Evolutionary conservation across 106 monocot genomes (phyloP).

Genomic region (Acanthochlamys bracteata): DNA sequence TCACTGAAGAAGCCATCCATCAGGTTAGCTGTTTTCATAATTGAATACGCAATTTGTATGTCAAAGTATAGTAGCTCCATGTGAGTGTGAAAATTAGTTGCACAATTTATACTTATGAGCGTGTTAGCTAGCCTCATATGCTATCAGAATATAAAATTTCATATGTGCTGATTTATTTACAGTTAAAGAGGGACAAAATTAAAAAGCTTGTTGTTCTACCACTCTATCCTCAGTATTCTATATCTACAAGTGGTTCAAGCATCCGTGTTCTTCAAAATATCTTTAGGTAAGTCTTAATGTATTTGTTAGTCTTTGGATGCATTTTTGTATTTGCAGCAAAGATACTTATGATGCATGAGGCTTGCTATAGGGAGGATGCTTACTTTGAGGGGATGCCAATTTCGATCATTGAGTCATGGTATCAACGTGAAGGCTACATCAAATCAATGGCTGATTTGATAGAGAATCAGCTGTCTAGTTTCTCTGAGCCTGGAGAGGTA

Average conservation of each 20-base stretch:
- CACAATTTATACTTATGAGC: no score
- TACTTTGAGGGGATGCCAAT: constrained; percentile 55
- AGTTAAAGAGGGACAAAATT: constrained; percentile 75
- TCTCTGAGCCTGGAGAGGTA: constrained; percentile 66
- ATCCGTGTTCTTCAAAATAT: constrained; percentile 61
- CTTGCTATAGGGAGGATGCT: constrained; percentile 53
- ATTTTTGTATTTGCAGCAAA: no score
- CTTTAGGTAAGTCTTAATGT: constrained; percentile 38
- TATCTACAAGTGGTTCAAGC: constrained; percentile 89
- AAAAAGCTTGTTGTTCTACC: constrained; percentile 80
- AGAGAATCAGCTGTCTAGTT: constrained; percentile 49
- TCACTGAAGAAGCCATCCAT: constrained; percentile 86
- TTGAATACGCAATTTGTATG: no score
- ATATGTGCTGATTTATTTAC: neutral
- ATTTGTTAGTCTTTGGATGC: neutral
- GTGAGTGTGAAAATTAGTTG: no score
- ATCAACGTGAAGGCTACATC: constrained; percentile 70
- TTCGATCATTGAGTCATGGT: constrained; percentile 89
- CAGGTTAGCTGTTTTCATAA: constrained; percentile 37
- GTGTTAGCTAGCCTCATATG: no score
- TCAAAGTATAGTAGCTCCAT: no score
- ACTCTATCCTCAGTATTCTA: constrained; percentile 91
- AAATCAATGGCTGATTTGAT: constrained; percentile 82
- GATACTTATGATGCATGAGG: neutral
- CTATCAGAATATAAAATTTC: neutral